phyloP scores from a whole-genome alignment of 257 asterid species.

The Plantago major region DNA sequence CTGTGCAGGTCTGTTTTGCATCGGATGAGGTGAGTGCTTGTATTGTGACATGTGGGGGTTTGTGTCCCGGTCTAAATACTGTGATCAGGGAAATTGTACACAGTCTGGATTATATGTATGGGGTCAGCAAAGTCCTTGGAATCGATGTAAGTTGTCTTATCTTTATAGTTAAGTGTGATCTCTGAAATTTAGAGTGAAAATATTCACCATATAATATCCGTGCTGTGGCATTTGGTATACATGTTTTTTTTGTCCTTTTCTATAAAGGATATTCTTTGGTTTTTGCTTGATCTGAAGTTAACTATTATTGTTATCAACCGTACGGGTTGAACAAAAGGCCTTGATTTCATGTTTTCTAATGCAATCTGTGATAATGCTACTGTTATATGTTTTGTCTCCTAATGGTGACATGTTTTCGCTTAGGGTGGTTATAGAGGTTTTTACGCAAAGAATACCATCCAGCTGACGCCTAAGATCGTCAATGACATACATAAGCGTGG shows the following conservation, averaged over 20 bases:
- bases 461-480: constrained; percentile 70
- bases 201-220: no score
- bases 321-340: constrained; percentile 1
- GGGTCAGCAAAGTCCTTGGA: constrained; percentile 77
- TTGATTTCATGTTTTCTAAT: constrained; percentile 1
- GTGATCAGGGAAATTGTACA: constrained; percentile 93
- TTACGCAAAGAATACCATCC: constrained; percentile 72
- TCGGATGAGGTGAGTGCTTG: constrained; percentile 94
- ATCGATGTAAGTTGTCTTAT: constrained; percentile 71
- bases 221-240: no score
- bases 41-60: constrained; percentile 97
- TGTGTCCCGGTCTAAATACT: constrained; percentile 97
- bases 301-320: constrained; percentile 10
- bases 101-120: constrained; percentile 92
- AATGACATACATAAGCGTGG: constrained; percentile 98
- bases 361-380: constrained; percentile 8
- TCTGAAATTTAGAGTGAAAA: neutral
- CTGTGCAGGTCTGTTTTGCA: constrained; percentile 67
- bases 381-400: constrained; percentile 13
- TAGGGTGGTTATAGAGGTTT: constrained; percentile 99
- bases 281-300: neutral
- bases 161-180: constrained; percentile 14
- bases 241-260: no score
- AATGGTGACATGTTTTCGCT: constrained; percentile 24
- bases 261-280: no score